These are phyloP conservation scores for Candida dubliniensis DNA, from an alignment of 1,139 yeast genomes.

Conservation along the genomic window DNA sequence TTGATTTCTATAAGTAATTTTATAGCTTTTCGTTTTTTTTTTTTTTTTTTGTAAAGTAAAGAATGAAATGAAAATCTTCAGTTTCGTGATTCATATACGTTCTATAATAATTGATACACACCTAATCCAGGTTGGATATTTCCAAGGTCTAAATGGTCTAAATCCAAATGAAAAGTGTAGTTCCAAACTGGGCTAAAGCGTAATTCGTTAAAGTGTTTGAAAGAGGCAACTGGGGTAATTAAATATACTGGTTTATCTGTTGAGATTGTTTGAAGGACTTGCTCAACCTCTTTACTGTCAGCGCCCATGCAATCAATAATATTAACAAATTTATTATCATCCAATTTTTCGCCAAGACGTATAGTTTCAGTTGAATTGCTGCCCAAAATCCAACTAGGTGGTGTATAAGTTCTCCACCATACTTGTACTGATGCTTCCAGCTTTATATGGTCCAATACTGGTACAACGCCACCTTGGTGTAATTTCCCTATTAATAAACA, in stretches of 20 bases:
- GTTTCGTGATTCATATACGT: not conserved
- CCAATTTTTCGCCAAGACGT: slow-evolving; percentile 17
- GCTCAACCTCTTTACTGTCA: slow-evolving; percentile 25
- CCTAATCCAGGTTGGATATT: slow-evolving; percentile 63
- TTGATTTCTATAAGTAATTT: slow-evolving; percentile 86
- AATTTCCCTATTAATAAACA: slow-evolving; percentile 70
- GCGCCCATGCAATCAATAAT: slow-evolving; percentile 62
- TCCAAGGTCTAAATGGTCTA: slow-evolving; percentile 65
- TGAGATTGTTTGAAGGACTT: slow-evolving; percentile 16
- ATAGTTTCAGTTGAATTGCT: slow-evolving; percentile 22
- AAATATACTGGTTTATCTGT: slow-evolving; percentile 25
- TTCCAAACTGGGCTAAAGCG: slow-evolving; percentile 40
- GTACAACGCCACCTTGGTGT: slow-evolving; percentile 90
- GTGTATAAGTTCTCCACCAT: slow-evolving; percentile 96
- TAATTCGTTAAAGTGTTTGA: slow-evolving; percentile 16
- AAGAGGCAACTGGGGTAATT: slow-evolving; percentile 53
- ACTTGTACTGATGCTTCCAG: slow-evolving; percentile 37
- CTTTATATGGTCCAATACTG: slow-evolving; percentile 49
- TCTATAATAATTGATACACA: slow-evolving; percentile 41
- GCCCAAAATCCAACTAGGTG: slow-evolving; percentile 85
- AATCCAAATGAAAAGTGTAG: slow-evolving; percentile 52
- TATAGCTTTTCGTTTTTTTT: not conserved
- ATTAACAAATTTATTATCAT: slow-evolving; percentile 13
- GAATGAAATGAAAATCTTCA: not conserved
- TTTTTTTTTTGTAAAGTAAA: not conserved